Percentiles rank a stretch among this genome's conserved stretches.
These are phyloP conservation scores for Lavandula angustifolia DNA, from an alignment of 257 asterid species.

Conservation along the genomic window DNA sequence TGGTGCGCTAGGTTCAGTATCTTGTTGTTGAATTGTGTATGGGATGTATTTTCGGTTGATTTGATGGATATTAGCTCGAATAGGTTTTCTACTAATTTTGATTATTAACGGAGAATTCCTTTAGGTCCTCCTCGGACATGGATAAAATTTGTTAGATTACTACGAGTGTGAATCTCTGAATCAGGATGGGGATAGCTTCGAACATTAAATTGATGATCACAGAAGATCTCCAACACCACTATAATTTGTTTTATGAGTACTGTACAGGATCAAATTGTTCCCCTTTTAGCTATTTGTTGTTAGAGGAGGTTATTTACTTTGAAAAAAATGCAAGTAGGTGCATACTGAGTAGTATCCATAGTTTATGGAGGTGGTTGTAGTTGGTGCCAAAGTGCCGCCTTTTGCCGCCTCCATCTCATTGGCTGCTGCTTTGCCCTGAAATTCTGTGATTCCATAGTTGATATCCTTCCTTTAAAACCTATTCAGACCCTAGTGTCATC, in stretches of 20 bases:
- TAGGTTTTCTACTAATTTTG: not conserved
- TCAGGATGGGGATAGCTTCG: not conserved
- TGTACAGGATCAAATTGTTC: no score
- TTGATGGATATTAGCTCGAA: conserved; percentile 5
- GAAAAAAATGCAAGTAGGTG: conserved; percentile 1
- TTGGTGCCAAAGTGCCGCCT: not conserved
- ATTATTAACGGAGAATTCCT: not conserved
- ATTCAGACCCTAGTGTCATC: conserved; percentile 10
- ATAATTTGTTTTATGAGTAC: not conserved
- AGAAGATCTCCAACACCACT: not conserved
- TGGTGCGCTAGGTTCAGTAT: not conserved
- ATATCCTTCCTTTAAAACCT: conserved; percentile 23
- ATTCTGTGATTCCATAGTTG: not conserved
- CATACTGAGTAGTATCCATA: not conserved
- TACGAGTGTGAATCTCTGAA: not conserved
- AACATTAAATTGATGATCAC: not conserved
- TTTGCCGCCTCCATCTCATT: not conserved
- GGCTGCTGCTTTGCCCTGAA: conserved; percentile 4
- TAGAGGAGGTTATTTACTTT: not conserved
- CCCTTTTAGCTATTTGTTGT: no score
- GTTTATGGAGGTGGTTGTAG: not conserved
- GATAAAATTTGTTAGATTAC: not conserved
- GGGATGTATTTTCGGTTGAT: not conserved
- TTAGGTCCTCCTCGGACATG: not conserved
- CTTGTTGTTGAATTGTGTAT: not conserved